phyloP scores from a whole-genome alignment of 441 rosid species.

The Kokia cookei region DNA sequence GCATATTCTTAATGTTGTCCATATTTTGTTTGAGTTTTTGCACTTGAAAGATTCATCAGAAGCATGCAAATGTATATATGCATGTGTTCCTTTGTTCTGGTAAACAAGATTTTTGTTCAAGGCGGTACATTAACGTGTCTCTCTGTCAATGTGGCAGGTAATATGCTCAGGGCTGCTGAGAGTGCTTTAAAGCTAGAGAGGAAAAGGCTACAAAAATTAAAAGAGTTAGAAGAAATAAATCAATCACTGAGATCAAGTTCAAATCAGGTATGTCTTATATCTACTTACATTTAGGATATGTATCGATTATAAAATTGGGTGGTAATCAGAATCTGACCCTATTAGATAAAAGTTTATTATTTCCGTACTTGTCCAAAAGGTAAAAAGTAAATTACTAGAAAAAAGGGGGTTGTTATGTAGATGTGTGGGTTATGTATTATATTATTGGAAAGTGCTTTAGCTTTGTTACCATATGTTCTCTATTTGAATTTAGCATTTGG shows the following conservation, averaged over 20 bases:
- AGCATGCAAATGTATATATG: background rate
- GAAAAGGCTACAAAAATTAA: slow-evolving; percentile 55
- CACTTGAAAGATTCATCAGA: background rate
- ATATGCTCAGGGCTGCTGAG: slow-evolving; percentile 53
- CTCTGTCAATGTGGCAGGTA: slow-evolving; percentile 33
- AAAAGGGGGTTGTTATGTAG: background rate
- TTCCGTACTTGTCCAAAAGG: background rate
- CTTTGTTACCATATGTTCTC: background rate
- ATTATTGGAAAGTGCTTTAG: background rate
- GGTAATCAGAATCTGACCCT: background rate
- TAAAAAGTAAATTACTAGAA: background rate
- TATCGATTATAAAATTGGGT: background rate
- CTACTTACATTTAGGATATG: background rate
- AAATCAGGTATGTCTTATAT: slow-evolving; percentile 40
- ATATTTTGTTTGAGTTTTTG: background rate
- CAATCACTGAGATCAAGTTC: slow-evolving; percentile 36
- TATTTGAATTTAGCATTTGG: background rate
- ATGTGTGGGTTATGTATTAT: background rate
- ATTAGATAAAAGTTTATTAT: background rate
- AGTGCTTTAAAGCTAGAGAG: slow-evolving; percentile 60
- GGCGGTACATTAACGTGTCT: background rate
- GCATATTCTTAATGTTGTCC: background rate
- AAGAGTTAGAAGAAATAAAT: slow-evolving; percentile 48
- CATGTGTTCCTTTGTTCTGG: background rate
- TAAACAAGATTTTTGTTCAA: background rate